Conservation (phyloP, 2,329 filamentous ascomycete species). For the Pestalotiopsis sp. region DNA sequence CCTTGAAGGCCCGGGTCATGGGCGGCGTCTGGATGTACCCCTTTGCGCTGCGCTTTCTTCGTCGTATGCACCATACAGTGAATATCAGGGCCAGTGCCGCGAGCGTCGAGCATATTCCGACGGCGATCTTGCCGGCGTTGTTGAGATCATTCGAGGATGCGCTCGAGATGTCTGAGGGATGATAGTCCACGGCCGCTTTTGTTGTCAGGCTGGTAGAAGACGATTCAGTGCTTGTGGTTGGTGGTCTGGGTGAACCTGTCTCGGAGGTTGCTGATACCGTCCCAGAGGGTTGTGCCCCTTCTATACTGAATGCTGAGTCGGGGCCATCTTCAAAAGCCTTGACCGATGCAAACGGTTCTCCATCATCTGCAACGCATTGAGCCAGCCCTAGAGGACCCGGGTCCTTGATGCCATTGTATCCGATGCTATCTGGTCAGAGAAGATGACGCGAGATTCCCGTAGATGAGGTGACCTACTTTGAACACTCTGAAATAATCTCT, state of each 20-base stretch:
- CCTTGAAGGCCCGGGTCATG: constrained; percentile 24
- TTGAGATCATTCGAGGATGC: constrained; percentile 30
- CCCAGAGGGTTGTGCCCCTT: neutral
- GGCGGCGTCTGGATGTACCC: constrained; percentile 20
- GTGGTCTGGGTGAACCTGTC: neutral
- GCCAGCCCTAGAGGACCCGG: constrained; percentile 20
- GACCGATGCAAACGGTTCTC: too few relatives aligned
- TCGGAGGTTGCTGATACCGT: neutral
- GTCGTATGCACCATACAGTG: constrained; percentile 39
- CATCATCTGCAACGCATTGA: neutral
- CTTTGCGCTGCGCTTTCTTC: constrained; percentile 26
- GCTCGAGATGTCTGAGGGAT: neutral
- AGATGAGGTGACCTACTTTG: constrained; percentile 41
- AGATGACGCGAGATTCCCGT: neutral
- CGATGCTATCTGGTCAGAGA: constrained; percentile 25
- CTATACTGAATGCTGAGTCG: neutral
- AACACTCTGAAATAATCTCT: constrained; percentile 52
- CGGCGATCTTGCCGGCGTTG: constrained; percentile 44
- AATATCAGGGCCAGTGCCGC: constrained; percentile 38
- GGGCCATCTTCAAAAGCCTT: neutral
- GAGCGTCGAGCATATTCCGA: constrained; percentile 45
- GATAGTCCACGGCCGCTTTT: neutral
- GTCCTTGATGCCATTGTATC: constrained; percentile 28
- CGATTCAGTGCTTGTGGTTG: neutral
- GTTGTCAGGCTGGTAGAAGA: neutral